Evolutionary conservation across 371 early-diverging fungal genomes (phyloP).

Genomic region (Coemansia sp.): DNA sequence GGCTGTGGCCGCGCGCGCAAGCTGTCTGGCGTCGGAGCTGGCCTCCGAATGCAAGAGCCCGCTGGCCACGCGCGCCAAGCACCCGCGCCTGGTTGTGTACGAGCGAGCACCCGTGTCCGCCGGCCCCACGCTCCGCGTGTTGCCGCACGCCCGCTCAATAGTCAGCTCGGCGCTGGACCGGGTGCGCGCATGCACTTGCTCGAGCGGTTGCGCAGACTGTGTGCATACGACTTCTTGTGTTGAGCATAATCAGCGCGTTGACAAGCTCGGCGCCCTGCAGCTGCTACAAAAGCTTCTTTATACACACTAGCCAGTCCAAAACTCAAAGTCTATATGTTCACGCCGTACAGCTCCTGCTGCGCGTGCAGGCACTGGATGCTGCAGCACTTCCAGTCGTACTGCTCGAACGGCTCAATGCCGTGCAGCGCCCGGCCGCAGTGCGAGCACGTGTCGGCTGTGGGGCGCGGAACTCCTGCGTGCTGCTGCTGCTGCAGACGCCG

Average conservation of each 20-base stretch:
- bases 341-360: constrained; percentile 19
- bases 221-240: constrained; percentile 2
- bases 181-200: constrained; percentile 6
- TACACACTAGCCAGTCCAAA: not conserved
- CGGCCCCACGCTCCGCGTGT: constrained; percentile 10
- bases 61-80: constrained; percentile 5
- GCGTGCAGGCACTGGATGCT: constrained; percentile 34
- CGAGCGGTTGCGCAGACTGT: constrained; percentile 15
- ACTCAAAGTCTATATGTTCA: not conserved
- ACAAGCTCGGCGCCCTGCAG: constrained; percentile 10
- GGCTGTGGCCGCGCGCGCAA: not conserved
- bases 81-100: constrained; percentile 18
- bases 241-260: constrained; percentile 13
- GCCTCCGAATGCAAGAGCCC: constrained; percentile 28
- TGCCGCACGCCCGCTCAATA: not conserved
- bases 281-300: constrained; percentile 9
- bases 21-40: constrained; percentile 10
- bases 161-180: not conserved
- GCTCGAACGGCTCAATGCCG: constrained; percentile 52
- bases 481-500: constrained; percentile 33
- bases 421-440: constrained; percentile 52
- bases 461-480: not conserved
- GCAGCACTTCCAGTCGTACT: constrained; percentile 54
- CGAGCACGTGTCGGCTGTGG: constrained; percentile 47
- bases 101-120: constrained; percentile 1